These are phyloP conservation scores for Beta lomatogona DNA, from an alignment of 179 eudicot species.

Conservation along the genomic window DNA sequence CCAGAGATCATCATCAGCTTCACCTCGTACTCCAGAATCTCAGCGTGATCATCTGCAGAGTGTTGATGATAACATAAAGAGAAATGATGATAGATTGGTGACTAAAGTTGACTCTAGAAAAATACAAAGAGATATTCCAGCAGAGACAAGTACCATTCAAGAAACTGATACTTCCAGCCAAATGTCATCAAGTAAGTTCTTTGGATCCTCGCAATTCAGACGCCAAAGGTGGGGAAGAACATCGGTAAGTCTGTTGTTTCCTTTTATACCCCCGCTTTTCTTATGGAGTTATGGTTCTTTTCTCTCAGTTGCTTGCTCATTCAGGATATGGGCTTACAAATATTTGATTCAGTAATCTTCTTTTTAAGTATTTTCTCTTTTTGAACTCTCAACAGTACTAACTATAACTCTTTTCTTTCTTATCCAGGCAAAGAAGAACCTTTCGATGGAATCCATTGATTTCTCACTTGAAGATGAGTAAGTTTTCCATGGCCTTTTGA, in stretches of 20 bases:
- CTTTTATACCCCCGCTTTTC: background rate
- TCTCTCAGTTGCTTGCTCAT: background rate
- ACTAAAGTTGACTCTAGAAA: conserved; percentile 31
- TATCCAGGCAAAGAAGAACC: conserved; percentile 73
- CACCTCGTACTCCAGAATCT: conserved; percentile 33
- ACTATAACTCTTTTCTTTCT: conserved; percentile 14
- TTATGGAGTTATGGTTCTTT: background rate
- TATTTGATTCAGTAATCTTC: background rate
- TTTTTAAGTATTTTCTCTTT: background rate
- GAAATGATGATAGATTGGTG: conserved; percentile 21
- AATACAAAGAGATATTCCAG: conserved; percentile 29
- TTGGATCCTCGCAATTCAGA: conserved; percentile 35
- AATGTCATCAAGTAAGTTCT: conserved; percentile 31
- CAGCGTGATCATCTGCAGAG: conserved; percentile 32
- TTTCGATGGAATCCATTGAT: conserved; percentile 69
- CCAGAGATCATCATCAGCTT: conserved; percentile 31
- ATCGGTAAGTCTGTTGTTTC: conserved; percentile 49
- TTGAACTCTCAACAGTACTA: conserved; percentile 6
- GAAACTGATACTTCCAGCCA: conserved; percentile 28
- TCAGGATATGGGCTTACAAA: background rate
- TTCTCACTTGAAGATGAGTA: conserved; percentile 66
- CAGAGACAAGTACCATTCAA: conserved; percentile 27
- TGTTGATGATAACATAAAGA: conserved; percentile 17
- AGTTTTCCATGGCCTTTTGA: conserved; percentile 39
- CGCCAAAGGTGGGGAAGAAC: conserved; percentile 62